A percentile compares a stretch with the other conserved stretches of the same genome.
Evolutionary conservation across 768 basidiomycete species (phyloP).

Genomic region (Tubosaeta brunneosetosa): DNA sequence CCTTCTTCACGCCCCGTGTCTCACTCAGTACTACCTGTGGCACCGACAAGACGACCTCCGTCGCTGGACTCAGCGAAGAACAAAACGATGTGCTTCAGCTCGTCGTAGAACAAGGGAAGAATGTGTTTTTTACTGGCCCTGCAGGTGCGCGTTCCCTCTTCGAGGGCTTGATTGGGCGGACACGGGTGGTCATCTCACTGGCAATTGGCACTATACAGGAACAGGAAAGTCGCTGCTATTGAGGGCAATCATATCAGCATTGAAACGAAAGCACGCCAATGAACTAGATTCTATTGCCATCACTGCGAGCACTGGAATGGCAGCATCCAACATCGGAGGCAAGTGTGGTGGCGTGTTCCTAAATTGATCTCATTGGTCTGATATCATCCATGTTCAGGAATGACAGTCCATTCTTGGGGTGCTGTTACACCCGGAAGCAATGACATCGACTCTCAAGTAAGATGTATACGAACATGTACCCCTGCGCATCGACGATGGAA

Average conservation of each 20-base stretch:
- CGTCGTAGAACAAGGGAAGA: slow-evolving; percentile 53
- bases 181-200: neutral
- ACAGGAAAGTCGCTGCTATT: slow-evolving; percentile 63
- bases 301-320: slow-evolving; percentile 42
- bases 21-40: slow-evolving; percentile 28
- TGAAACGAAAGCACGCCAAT: slow-evolving; percentile 36
- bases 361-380: neutral
- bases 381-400: slow-evolving; percentile 33
- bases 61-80: slow-evolving; percentile 48
- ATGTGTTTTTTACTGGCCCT: slow-evolving; percentile 63
- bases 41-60: slow-evolving; percentile 22
- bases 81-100: slow-evolving; percentile 49
- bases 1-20: slow-evolving; percentile 27
- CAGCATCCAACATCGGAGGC: slow-evolving; percentile 49
- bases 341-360: neutral
- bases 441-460: slow-evolving; percentile 42
- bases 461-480: slow-evolving; percentile 48
- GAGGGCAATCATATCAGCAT: slow-evolving; percentile 49
- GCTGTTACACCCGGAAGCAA: slow-evolving; percentile 49
- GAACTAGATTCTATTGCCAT: slow-evolving; percentile 37
- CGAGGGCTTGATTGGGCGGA: neutral
- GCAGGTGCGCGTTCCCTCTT: slow-evolving; percentile 43
- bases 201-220: slow-evolving; percentile 31
- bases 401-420: slow-evolving; percentile 59
- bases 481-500: slow-evolving; percentile 56